Conservation (phyloP, 768 basidiomycete species). For the Cystofilobasidium bisporidii region DNA sequence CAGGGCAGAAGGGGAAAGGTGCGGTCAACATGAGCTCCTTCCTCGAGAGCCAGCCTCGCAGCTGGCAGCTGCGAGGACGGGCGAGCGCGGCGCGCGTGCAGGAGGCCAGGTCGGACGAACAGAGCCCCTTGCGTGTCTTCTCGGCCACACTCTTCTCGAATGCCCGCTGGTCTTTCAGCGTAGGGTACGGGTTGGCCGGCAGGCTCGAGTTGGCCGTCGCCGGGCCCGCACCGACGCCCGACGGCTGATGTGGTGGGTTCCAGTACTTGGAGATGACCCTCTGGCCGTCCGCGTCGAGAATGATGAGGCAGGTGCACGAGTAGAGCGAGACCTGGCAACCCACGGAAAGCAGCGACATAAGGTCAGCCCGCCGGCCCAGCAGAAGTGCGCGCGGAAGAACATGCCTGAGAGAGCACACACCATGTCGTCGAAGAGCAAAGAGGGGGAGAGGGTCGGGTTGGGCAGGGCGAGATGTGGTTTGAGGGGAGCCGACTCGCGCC, state of each 20-base stretch:
- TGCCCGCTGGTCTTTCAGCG: conserved; percentile 81
- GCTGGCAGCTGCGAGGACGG: too few species aligned
- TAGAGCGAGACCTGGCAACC: conserved; percentile 72
- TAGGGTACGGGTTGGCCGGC: conserved; percentile 35
- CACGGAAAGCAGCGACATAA: not conserved
- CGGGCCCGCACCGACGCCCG: conserved; percentile 34
- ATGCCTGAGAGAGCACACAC: not conserved
- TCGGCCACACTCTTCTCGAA: conserved; percentile 94
- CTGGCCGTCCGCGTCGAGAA: conserved; percentile 91
- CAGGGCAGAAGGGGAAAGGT: too few species aligned
- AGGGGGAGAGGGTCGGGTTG: not conserved
- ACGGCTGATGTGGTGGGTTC: conserved; percentile 51
- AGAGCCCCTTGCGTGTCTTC: conserved; percentile 88
- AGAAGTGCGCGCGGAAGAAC: too few species aligned
- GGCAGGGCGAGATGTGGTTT: not conserved
- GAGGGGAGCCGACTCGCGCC: not conserved
- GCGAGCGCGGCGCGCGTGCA: not conserved
- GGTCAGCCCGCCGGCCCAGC: not conserved
- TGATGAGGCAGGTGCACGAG: conserved; percentile 72
- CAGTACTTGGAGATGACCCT: conserved; percentile 96
- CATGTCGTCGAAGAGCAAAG: not conserved
- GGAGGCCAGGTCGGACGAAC: conserved; percentile 43
- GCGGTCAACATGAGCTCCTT: too few species aligned
- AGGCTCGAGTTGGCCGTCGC: conserved; percentile 31
- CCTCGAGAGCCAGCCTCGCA: too few species aligned